Conservation (phyloP, 1,284 basidiomycete species). For the Golubevia sp. region DNA sequence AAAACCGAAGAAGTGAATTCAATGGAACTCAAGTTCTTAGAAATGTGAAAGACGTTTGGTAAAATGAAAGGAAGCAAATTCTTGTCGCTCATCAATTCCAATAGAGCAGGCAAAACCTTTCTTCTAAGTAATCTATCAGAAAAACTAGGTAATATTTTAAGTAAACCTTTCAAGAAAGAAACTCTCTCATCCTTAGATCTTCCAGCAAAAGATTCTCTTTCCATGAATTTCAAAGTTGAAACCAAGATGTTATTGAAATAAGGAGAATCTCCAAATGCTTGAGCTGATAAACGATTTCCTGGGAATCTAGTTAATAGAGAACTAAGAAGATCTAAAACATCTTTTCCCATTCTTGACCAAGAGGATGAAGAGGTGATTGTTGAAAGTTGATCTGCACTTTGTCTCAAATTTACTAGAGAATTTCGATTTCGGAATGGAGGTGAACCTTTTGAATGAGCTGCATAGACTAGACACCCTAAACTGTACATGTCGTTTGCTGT, state of each 20-base stretch:
- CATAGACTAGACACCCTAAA: constrained; percentile 86
- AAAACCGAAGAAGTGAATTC: constrained; percentile 84
- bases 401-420: constrained; percentile 77
- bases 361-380: constrained; percentile 19
- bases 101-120: constrained; percentile 90
- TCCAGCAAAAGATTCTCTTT: constrained; percentile 90
- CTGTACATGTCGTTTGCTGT: constrained; percentile 93
- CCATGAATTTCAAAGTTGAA: constrained; percentile 93
- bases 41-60: constrained; percentile 96
- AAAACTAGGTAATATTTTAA: constrained; percentile 80
- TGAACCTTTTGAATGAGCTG: constrained; percentile 76
- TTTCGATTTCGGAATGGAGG: constrained; percentile 87
- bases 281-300: constrained; percentile 74
- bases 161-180: constrained; percentile 82
- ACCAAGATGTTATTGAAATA: constrained; percentile 96
- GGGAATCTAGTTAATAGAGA: constrained; percentile 71
- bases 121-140: constrained; percentile 82
- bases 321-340: constrained; percentile 38
- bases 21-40: constrained; percentile 71
- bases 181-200: constrained; percentile 94
- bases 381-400: constrained; percentile 70
- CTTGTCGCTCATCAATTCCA: constrained; percentile 68
- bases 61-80: constrained; percentile 83
- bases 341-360: constrained; percentile 39
- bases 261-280: constrained; percentile 76